Conservation (phyloP, 129 eudicot species). For the Centella asiatica region DNA sequence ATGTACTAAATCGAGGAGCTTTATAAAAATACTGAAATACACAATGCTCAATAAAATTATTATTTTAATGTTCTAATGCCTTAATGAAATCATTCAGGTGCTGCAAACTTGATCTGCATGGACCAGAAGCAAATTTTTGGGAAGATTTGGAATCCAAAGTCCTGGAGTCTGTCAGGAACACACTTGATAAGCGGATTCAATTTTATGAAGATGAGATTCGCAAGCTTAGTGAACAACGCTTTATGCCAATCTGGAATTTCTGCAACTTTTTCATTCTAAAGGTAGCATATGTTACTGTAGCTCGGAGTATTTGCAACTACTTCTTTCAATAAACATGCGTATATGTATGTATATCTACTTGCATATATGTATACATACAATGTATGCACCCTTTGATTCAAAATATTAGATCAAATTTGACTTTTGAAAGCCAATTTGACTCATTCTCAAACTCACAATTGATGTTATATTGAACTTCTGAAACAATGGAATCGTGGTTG, state of each 20-base stretch:
- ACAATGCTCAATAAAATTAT: neutral
- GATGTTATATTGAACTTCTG: too few relatives aligned
- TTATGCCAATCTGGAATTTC: constrained; percentile 92
- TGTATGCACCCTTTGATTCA: constrained; percentile 3
- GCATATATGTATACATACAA: neutral
- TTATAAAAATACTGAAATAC: neutral
- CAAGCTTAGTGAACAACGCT: constrained; percentile 86
- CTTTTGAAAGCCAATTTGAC: too few relatives aligned
- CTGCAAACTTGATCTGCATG: constrained; percentile 68
- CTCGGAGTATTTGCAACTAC: too few relatives aligned
- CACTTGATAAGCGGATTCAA: constrained; percentile 79
- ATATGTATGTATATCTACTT: neutral
- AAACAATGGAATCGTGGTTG: too few relatives aligned
- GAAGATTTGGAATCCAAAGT: constrained; percentile 75
- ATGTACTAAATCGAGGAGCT: neutral
- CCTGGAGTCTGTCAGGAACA: constrained; percentile 71
- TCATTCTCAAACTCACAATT: too few relatives aligned
- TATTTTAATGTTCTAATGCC: constrained; percentile 9
- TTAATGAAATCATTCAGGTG: constrained; percentile 42
- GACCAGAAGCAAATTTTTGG: constrained; percentile 71
- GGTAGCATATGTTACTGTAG: too few relatives aligned
- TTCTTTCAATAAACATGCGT: neutral
- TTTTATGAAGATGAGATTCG: constrained; percentile 94
- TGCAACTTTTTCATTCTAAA: constrained; percentile 83
- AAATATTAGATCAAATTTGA: too few relatives aligned